Percentiles rank a stretch among this genome's conserved stretches.
Evolutionary conservation across 495 filamentous ascomycete species (phyloP).

Genomic region (Glonium stellatum): DNA sequence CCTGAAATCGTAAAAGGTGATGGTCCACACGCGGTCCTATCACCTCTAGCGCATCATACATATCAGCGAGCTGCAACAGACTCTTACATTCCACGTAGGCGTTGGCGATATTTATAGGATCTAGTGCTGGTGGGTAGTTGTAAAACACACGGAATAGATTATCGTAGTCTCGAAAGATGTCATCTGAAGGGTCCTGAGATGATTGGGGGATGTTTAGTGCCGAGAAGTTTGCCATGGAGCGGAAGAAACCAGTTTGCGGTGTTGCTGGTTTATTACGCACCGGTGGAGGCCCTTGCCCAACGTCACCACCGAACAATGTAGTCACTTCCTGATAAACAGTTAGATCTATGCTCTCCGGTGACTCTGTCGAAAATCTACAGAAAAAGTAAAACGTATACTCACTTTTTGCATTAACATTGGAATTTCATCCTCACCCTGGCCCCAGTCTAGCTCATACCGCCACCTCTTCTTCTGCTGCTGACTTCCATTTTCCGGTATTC

Average conservation of each 20-base stretch:
- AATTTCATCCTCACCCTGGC: conserved; percentile 62
- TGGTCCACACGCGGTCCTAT: conserved; percentile 88
- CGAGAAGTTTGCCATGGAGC: conserved; percentile 71
- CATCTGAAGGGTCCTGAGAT: conserved; percentile 48
- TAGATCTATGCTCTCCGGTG: not conserved
- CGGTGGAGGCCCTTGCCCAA: conserved; percentile 37
- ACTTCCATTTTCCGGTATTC: conserved; percentile 34
- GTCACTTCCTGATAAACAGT: conserved; percentile 19
- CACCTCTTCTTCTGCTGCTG: conserved; percentile 52
- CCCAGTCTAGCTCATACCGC: conserved; percentile 81
- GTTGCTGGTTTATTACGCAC: conserved; percentile 49
- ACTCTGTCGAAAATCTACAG: not conserved
- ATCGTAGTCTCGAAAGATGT: conserved; percentile 81
- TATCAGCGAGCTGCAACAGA: conserved; percentile 74
- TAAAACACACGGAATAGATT: conserved; percentile 92
- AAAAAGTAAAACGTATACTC: conserved; percentile 6
- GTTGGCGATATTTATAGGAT: conserved; percentile 77
- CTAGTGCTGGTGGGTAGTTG: conserved; percentile 74
- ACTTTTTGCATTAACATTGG: conserved; percentile 85
- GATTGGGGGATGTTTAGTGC: conserved; percentile 49
- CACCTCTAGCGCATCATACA: conserved; percentile 83
- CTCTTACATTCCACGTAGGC: conserved; percentile 89
- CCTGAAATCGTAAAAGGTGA: conserved; percentile 84
- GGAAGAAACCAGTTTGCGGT: conserved; percentile 63
- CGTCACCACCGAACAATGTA: conserved; percentile 46